phyloP scores from a whole-genome alignment of 768 basidiomycete species.

The Boletellus emodensis region DNA sequence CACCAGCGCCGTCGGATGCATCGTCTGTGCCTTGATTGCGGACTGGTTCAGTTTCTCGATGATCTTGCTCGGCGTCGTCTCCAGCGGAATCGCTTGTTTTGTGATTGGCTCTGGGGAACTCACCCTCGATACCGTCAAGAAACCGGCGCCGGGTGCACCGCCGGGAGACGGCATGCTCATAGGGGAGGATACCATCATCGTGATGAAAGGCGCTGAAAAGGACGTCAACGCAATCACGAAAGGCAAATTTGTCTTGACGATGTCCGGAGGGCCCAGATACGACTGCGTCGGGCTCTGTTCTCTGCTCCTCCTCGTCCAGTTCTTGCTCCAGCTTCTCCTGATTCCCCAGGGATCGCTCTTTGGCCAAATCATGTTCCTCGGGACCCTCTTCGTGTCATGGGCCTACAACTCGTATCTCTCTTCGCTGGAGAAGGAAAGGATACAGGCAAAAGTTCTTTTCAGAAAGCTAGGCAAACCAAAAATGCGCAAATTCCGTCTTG shows the following conservation, averaged over 20 bases:
- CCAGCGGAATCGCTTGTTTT: conserved; percentile 28
- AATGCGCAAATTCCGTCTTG: conserved; percentile 20
- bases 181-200: conserved; percentile 22
- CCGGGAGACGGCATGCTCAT: conserved; percentile 32
- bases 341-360: conserved; percentile 34
- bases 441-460: conserved; percentile 21
- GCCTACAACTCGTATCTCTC: conserved; percentile 34
- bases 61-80: conserved; percentile 33
- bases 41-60: conserved; percentile 33
- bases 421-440: conserved; percentile 34
- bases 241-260: conserved; percentile 25
- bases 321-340: conserved; percentile 32
- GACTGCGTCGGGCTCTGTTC: conserved; percentile 27
- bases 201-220: conserved; percentile 31
- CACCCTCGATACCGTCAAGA: conserved; percentile 10
- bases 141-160: conserved; percentile 24
- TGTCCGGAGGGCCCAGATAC: conserved; percentile 13
- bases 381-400: conserved; percentile 32
- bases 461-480: conserved; percentile 11
- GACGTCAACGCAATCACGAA: conserved; percentile 31
- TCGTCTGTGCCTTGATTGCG: conserved; percentile 19
- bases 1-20: conserved; percentile 20
- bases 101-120: conserved; percentile 30
- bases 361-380: conserved; percentile 35
- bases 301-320: conserved; percentile 31